Base-by-base conservation (phyloP, 2,329 filamentous ascomycete species). In the Aspergillus niger region DNA sequence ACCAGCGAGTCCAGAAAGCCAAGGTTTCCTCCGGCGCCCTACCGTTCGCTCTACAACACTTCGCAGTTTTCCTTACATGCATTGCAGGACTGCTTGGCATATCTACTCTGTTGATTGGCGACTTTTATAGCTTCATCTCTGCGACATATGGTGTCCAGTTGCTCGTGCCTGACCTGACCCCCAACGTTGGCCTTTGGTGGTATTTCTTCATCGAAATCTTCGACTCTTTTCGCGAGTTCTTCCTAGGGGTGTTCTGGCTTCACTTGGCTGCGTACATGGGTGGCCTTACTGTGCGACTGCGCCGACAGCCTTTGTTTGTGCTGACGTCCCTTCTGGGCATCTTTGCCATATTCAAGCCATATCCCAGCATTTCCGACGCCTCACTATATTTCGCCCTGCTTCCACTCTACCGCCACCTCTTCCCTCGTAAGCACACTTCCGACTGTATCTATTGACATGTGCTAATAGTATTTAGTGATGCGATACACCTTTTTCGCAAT, bases 161-260 rank as follows among this genome's bases (percentile, higher is more conserved):
- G 39, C 87, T 95, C 1, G 85, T 99, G 2, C 91, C 92, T 8
- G 95, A 99, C 73, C 83, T 99, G 43, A 96, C 94, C 0, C 95
- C 95, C 11, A 99, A 98, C 67, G 90, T 96, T 30, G 95, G 95
- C 1, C 83, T 99, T 1, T 99, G 95, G 95, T 99, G 95, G 95
- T 99, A 99, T 78, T 99, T 99, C 79, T 98, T 99, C 74, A 96
- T 96, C 67, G 94, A 99, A 74, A 99, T 99, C 88, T 99, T 99
- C 75, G 95, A 99, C 78, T 94, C 93, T 1, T 99, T 99, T 83
- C 86, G 95, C 41, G 89, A 90, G 68, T 99, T 99, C 82, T 99
- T 98, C 83, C 85, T 99, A 3, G 95, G 91, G 57, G 93, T 99
- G 52, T 99, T 99, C 80, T 98, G 96, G 92, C 85, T 99, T 62